Evolutionary conservation across 2,329 filamentous ascomycete genomes (phyloP), one percentile per base, ranked within the genome.

Genomic region (Fusarium avenaceum): DNA sequence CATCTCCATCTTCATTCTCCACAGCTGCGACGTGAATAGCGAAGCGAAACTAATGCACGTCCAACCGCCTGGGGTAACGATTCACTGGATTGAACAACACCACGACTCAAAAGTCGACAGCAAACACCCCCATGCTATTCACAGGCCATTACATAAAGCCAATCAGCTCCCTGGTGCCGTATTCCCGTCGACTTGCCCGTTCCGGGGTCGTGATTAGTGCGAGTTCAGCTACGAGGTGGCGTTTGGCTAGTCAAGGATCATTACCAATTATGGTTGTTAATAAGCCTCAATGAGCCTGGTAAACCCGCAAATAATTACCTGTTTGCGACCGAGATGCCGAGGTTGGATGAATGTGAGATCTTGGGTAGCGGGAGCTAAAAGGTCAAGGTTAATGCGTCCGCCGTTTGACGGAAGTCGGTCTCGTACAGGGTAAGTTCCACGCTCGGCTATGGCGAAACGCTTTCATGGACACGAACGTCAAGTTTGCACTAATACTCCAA

Each of bases 1-100:
- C 26, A 24, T 10, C 56, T 57, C 52, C 45, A 32, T 35, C 30
- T 32, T 19, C 19, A n/a, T 47, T 56, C 57, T 43, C 51, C 57
- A 57, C 52, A 38, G 10, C n/a, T 38, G 33, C 54, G 24, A 20
- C 38, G 39, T 2, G 24, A 13, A n/a, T 24, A 26, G 35, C 19
- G 39, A 48, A 20, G 35, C 19, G 39, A 48, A 20, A 11, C 63
- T 65, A 65, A 65, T 62, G 62, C 65, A 65, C 17, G 47, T 20
- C 17, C 45, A 28, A 22, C 53, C 32, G 19, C 26, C 47, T 43
- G 65, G 65, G 65, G 65, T 65, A 68, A 24, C 32, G 22, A 50
- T 47, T 50, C 45, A 44, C 46, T 20, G 43, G 43, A 40, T 39
- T 40, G 45, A 22, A 40, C 19, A 39, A 32, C 17, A 38, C 17